Evolutionary conservation across 1,284 basidiomycete genomes (phyloP), one percentile per base, ranked within the genome.

Genomic region (Xerocomus cyaneibrunnescens): DNA sequence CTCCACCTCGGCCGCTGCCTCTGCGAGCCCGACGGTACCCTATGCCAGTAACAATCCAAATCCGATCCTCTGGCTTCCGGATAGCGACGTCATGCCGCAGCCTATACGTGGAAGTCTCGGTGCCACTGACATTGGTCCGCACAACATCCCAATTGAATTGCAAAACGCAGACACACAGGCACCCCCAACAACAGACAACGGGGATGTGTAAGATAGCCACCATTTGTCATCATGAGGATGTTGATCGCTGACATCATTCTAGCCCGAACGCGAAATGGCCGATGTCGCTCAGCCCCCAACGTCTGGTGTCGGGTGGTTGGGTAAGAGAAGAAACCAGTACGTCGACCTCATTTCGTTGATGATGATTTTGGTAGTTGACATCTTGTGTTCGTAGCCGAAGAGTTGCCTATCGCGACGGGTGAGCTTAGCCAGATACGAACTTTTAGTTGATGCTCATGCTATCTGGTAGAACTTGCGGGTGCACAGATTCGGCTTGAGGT

Each of bases 401-500:
- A 64, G 21, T 62, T 81, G 65, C 76, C 77, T 12, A 60, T 74
- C 7, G 75, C 76, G 12, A 70, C 65, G n/a, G 64, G 51, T 44
- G 21, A 57, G 55, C 35, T 3, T 3, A 14, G 3, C n/a, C n/a
- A n/a, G n/a, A n/a, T n/a, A n/a, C 16, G 0, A 13, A 9, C 5
- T 16, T 37, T 21, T 31, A 23, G 31, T 36, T 7, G 6, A 34
- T 1, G 25, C 7, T 31, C 21, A 23, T 30, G 27, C 1, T 32
- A 13, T 17, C 32, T 10, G 16, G 21, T 30, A 60, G 56, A 16
- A 28, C 58, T 74, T 30, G 67, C 68, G 2, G n/a, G n/a, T n/a
- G n/a, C n/a, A n/a, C n/a, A n/a, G n/a, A 81, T 82, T 78, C 74
- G 78, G 21, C 70, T 84, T 5, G 69, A 80, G 58, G 62, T 68